These are phyloP conservation scores for Spathaspora arborariae DNA, from an alignment of 805 yeast species.

Conservation along the genomic window DNA sequence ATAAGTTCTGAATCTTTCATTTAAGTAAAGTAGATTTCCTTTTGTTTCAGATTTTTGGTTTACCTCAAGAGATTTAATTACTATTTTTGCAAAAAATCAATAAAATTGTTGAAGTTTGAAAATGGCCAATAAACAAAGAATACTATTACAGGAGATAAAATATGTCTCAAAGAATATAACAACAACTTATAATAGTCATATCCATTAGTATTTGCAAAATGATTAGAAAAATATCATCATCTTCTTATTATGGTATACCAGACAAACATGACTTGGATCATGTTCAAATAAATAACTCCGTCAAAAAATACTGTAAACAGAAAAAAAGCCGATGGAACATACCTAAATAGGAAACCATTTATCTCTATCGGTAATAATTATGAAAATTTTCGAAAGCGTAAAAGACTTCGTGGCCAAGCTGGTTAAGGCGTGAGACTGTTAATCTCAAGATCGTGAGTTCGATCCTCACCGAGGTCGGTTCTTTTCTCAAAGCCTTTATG, in stretches of 20 bases:
- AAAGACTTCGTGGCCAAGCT: constrained; percentile 8
- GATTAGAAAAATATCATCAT: not conserved
- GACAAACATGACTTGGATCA: too few species aligned
- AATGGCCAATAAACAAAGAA: not conserved
- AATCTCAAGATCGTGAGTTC: constrained; percentile 7
- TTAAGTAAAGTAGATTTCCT: too few species aligned
- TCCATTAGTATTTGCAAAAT: not conserved
- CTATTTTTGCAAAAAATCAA: too few species aligned
- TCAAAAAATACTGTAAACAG: not conserved
- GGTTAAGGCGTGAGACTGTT: constrained; percentile 8
- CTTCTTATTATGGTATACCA: too few species aligned
- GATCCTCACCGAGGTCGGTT: constrained; percentile 6
- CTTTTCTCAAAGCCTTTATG: constrained; percentile 7
- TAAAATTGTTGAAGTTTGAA: too few species aligned
- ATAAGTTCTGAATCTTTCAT: too few species aligned
- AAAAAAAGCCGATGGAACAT: not conserved
- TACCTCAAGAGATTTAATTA: too few species aligned
- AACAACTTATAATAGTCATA: not conserved
- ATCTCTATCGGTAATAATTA: too few species aligned
- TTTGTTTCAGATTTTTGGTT: too few species aligned
- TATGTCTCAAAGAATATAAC: not conserved
- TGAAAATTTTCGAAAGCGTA: not conserved
- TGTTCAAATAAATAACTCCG: too few species aligned
- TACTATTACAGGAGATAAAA: too few species aligned
- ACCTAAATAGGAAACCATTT: not conserved